Evolutionary conservation across 352 stramenopile genomes (phyloP).

Genomic region (Pythium coloratum): DNA sequence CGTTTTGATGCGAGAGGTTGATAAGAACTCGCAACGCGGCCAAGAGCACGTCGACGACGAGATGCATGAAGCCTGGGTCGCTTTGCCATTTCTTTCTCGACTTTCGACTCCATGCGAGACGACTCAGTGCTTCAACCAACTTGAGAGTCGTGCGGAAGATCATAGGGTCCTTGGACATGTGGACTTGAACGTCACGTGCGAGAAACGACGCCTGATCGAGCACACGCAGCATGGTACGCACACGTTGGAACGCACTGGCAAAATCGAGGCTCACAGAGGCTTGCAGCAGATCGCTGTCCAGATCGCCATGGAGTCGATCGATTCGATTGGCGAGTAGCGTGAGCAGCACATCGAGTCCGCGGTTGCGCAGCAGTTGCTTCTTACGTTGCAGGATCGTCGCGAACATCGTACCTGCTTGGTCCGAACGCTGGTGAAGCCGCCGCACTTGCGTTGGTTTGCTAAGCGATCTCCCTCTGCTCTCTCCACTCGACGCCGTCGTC

Average conservation of each 20-base stretch:
- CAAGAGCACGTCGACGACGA: conserved; percentile 47
- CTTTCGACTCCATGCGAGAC: conserved; percentile 35
- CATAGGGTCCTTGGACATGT: conserved; percentile 36
- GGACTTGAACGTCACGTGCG: conserved; percentile 41
- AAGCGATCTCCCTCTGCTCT: conserved; percentile 1
- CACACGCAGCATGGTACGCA: conserved; percentile 50
- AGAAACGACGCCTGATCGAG: conserved; percentile 75
- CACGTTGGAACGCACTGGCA: conserved; percentile 32
- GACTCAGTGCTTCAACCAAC: conserved; percentile 37
- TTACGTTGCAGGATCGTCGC: conserved; percentile 35
- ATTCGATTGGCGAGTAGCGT: conserved; percentile 19
- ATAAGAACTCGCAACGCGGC: conserved; percentile 60
- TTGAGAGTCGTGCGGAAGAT: conserved; percentile 45
- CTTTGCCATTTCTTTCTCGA: conserved; percentile 27
- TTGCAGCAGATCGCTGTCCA: background rate
- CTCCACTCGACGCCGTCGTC: background rate
- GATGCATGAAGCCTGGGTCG: conserved; percentile 31
- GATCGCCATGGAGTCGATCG: conserved; percentile 2
- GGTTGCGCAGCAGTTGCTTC: conserved; percentile 40
- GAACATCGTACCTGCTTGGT: conserved; percentile 32
- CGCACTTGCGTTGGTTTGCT: background rate
- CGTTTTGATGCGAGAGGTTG: conserved; percentile 80
- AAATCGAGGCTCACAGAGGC: conserved; percentile 21
- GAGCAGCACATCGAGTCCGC: conserved; percentile 35
- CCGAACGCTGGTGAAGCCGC: conserved; percentile 8